Evolutionary conservation across 2,329 filamentous ascomycete genomes (phyloP).

Genomic region (Verticillium longisporum): DNA sequence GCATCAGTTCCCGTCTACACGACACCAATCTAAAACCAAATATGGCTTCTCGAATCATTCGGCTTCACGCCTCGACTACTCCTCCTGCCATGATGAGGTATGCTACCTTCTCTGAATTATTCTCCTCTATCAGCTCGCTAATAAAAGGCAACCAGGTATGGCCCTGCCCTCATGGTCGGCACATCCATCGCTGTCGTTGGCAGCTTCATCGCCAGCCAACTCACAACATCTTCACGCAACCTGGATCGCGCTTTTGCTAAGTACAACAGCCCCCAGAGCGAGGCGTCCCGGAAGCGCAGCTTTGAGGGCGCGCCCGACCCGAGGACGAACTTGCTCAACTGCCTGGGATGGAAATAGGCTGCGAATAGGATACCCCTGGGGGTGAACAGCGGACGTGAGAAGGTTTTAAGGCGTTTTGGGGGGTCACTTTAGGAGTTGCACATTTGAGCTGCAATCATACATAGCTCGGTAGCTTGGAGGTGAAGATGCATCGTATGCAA

Average conservation of each 20-base stretch:
- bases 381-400: neutral
- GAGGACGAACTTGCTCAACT: slow-evolving; percentile 25
- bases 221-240: slow-evolving; percentile 22
- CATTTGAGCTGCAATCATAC: neutral
- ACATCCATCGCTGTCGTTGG: slow-evolving; percentile 15
- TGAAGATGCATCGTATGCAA: neutral
- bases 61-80: neutral
- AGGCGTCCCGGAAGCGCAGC: slow-evolving; percentile 22
- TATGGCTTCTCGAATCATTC: neutral
- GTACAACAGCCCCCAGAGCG: slow-evolving; percentile 29
- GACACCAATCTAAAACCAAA: neutral
- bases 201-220: slow-evolving; percentile 24
- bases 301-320: slow-evolving; percentile 26
- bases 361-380: neutral
- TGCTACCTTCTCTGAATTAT: neutral
- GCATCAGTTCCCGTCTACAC: neutral
- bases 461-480: neutral
- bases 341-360: slow-evolving; percentile 18
- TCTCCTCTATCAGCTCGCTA: neutral
- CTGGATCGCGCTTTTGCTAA: slow-evolving; percentile 30
- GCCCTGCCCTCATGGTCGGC: slow-evolving; percentile 1
- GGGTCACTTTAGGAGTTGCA: neutral
- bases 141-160: neutral
- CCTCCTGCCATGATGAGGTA: neutral
- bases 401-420: neutral